Evolutionary conservation across 2,329 filamentous ascomycete species (phyloP), one percentile per base, ranked within the genome.

Genomic region (Arthrobotrys iridis): DNA sequence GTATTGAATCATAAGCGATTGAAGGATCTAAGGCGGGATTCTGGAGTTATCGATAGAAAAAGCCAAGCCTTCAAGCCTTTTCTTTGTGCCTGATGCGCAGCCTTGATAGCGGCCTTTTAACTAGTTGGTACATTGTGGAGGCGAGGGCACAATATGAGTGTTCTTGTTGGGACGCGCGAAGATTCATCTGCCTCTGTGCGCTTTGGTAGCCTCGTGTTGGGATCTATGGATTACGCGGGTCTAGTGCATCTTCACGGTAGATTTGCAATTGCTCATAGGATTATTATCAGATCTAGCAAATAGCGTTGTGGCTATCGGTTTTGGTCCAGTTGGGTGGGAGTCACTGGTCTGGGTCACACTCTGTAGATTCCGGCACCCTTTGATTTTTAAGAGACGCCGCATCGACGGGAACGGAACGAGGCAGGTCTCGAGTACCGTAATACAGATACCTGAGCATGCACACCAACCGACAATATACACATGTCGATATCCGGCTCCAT

Each of bases 21-120:
- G 63, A 59, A 59, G 63, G 63, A 67, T 67, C 64, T 43, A 60
- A 50, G 57, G 37, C 48, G 48, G 63, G 63, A 67, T 67, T 67
- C 24, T 55, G 18, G 30, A 55, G 28, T 30, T 55, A 55, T 55
- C 50, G 30, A 55, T 37, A 37, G n/a, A n/a, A n/a, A n/a, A n/a
- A n/a, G 63, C 50, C 55, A 58, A 67, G 63, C 50, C 35, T 59
- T 35, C 18, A 26, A 22, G 37, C 22, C 46, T 50, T 30, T 35
- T 40, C 33, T 40, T 46, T 67, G 20, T 41, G 64, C 64, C 64
- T 60, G 41, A 52, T 58, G 52, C 20, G 43, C 52, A 68, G 64
- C 64, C 64, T 68, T 68, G 64, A 35, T 26, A 10, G 43, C 37
- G 26, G 28, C 5, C 11, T 40, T 18, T 52, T 3, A 2, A 26